phyloP scores from a whole-genome alignment of 805 yeast species.

The Candida multigemmis region DNA sequence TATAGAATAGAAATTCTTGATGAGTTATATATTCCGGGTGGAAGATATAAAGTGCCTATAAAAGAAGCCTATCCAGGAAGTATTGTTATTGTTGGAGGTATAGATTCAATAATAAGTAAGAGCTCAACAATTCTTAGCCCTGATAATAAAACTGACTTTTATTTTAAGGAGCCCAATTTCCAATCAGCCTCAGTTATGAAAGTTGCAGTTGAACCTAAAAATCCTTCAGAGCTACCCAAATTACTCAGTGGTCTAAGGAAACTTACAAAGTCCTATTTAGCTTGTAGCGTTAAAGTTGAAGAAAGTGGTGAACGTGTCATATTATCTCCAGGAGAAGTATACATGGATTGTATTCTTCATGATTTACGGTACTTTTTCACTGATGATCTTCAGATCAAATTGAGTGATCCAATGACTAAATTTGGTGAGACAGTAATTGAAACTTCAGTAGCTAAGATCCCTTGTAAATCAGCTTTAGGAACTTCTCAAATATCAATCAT shows the following conservation, averaged over 20 bases:
- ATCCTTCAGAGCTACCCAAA: conserved; percentile 71
- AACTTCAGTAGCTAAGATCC: conserved; percentile 59
- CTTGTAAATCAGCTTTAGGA: conserved; percentile 47
- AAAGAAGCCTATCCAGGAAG: conserved; percentile 52
- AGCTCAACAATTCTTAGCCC: conserved; percentile 44
- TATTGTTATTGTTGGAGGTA: conserved; percentile 59
- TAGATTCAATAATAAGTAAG: conserved; percentile 48
- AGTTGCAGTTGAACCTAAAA: conserved; percentile 73
- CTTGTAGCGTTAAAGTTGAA: conserved; percentile 63
- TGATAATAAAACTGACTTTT: conserved; percentile 5
- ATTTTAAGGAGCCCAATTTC: conserved; percentile 32
- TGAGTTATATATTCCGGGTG: conserved; percentile 50
- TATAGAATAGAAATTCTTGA: conserved; percentile 30
- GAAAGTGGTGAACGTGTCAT: conserved; percentile 84
- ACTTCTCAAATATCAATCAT: conserved; percentile 54
- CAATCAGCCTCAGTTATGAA: conserved; percentile 57
- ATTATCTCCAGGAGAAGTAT: conserved; percentile 79
- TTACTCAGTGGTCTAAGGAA: conserved; percentile 62
- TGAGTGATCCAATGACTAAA: conserved; percentile 75
- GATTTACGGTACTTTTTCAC: conserved; percentile 62
- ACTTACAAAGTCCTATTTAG: conserved; percentile 54
- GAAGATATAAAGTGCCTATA: conserved; percentile 56
- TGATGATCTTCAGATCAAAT: conserved; percentile 57
- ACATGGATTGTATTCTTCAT: conserved; percentile 73
- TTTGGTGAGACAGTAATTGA: conserved; percentile 72